Base-by-base conservation (phyloP, 305 asterid species). In the Fraxinus albicans region DNA sequence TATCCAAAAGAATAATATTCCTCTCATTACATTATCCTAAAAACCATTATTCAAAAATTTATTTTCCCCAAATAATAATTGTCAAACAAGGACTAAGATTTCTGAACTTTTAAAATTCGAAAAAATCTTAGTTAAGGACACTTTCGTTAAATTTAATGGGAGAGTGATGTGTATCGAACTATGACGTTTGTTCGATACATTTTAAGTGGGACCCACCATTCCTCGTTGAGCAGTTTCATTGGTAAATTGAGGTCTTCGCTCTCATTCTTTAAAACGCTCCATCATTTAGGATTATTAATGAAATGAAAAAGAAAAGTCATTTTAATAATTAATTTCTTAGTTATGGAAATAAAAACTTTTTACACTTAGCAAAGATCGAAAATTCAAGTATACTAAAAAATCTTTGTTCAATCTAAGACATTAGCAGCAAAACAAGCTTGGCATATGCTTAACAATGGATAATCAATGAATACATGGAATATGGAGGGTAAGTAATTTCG, bases 91-190 rank as follows among this genome's bases (percentile, higher is more conserved):
- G 19, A 47, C 2, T 47, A 47, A 47, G 3, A 47, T 47, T 47
- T 47, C 17, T 47, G 15, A 47, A 13, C 19, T 47, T 47, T 8
- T 47, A 47, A 13, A 47, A 47, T 47, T 47, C 19, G 19, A 13
- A n/a, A 10, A 42, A 42, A 42, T 42, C 53, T 42, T 10, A 42
- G 53, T 42, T 10, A 10, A 10, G 53, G 15, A 42, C 53, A 42
- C 53, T 13, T 10, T 10, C 53, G 5, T 60, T 19, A 65, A 65
- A 65, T 29, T 69, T n/a, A 12, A 31, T 19, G 67, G 42, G 79
- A 35, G 38, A 36, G 50, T 69, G 83, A 80, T 55, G 79, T 73
- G 83, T 75, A 33, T 80, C 78, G 63, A 27, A 36, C 6, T 36
- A 27, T 42, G 17, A 40, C n/a, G 31, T 29, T 67, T 34, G 47